These are phyloP conservation scores for Verticillium alfalfae DNA, from an alignment of 2,329 filamentous ascomycete species.

Conservation along the genomic window DNA sequence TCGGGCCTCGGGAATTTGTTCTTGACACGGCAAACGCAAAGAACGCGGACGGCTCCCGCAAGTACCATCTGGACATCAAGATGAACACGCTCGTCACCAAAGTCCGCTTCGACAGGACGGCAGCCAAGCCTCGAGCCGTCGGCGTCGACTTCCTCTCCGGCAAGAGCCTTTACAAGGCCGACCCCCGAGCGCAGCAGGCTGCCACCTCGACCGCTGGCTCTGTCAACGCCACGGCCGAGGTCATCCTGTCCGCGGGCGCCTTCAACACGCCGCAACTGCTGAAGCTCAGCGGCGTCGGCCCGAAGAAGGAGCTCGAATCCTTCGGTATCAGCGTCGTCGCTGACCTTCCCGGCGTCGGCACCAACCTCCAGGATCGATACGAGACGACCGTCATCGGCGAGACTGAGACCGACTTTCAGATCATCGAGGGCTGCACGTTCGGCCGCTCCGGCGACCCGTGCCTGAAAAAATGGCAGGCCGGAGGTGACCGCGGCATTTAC, in stretches of 20 bases:
- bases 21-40: constrained; percentile 39
- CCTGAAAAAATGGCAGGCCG: constrained; percentile 22
- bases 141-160: constrained; percentile 38
- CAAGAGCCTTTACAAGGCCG: constrained; percentile 32
- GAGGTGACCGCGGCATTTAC: constrained; percentile 20
- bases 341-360: constrained; percentile 58
- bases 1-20: constrained; percentile 45
- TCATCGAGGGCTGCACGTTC: constrained; percentile 21
- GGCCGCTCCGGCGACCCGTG: constrained; percentile 24
- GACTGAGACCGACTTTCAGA: constrained; percentile 18
- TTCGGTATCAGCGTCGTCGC: constrained; percentile 50
- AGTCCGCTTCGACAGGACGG: constrained; percentile 30
- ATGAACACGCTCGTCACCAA: constrained; percentile 33
- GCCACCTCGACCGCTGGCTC: constrained; percentile 13
- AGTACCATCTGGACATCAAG: constrained; percentile 30
- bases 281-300: constrained; percentile 60
- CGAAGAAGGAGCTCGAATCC: constrained; percentile 41
- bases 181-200: constrained; percentile 26
- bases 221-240: constrained; percentile 32
- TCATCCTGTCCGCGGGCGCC: constrained; percentile 44
- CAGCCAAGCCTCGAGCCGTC: constrained; percentile 26
- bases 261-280: constrained; percentile 62
- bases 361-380: constrained; percentile 34
- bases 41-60: constrained; percentile 36
- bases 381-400: constrained; percentile 15